Evolutionary conservation across 192 early-diverging fungal species (phyloP).

Genomic region (Coemansia reversa): DNA sequence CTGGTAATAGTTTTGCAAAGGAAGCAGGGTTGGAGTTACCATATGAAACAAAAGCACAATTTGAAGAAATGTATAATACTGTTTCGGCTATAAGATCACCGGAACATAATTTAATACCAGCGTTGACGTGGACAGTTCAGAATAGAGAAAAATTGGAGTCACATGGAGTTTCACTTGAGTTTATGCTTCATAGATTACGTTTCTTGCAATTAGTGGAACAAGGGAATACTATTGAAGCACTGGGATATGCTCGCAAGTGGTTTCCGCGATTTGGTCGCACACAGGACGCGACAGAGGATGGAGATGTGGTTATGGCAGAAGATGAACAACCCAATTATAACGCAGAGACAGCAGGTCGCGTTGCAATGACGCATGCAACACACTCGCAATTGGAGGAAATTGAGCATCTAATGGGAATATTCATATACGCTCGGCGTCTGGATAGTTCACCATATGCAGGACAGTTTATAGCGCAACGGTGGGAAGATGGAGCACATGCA

Average conservation of each 20-base stretch:
- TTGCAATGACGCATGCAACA: neutral
- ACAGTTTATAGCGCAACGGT: conserved; percentile 34
- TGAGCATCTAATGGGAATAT: conserved; percentile 60
- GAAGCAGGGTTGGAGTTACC: conserved; percentile 54
- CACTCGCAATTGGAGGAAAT: conserved; percentile 33
- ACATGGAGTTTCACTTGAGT: conserved; percentile 73
- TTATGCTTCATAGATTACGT: conserved; percentile 75
- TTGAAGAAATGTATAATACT: conserved; percentile 81
- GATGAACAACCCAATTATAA: too few species aligned
- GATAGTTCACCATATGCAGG: conserved; percentile 70
- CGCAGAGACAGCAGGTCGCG: too few species aligned
- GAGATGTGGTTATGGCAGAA: too few species aligned
- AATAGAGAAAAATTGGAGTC: conserved; percentile 59
- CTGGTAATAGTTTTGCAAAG: conserved; percentile 58
- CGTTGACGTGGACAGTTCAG: conserved; percentile 72
- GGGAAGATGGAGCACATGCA: conserved; percentile 29
- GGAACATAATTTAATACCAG: conserved; percentile 60
- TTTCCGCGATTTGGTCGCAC: conserved; percentile 61
- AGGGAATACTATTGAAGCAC: conserved; percentile 56
- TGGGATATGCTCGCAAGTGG: conserved; percentile 71
- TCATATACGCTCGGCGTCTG: conserved; percentile 59
- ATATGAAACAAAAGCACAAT: conserved; percentile 59
- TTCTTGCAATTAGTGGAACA: conserved; percentile 73
- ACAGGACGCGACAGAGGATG: too few species aligned
- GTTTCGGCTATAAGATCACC: conserved; percentile 56